Conservation (phyloP, 2,329 filamentous ascomycete genomes). For the Tolypocladium pustulatum region DNA sequence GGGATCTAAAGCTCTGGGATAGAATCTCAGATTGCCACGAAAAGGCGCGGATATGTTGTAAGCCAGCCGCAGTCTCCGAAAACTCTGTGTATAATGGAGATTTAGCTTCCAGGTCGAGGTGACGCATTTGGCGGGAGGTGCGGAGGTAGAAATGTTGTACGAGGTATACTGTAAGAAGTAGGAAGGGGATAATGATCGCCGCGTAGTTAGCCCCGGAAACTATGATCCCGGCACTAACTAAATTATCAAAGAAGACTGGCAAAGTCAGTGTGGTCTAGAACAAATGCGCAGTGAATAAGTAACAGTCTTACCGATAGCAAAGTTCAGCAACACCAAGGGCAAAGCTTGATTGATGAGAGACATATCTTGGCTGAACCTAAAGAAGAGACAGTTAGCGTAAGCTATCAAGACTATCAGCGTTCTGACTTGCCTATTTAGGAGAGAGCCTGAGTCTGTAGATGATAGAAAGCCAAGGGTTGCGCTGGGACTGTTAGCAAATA, state of each 20-base stretch:
- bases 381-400: not conserved
- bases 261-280: not conserved
- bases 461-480: slow-evolving; percentile 2
- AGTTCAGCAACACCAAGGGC: not conserved
- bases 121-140: slow-evolving; percentile 43
- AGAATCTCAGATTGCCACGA: slow-evolving; percentile 18
- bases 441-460: not conserved
- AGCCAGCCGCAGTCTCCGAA: slow-evolving; percentile 21
- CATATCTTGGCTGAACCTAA: slow-evolving; percentile 8
- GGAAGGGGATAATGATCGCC: slow-evolving; percentile 29
- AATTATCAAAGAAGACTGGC: not conserved
- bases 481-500: not conserved
- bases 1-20: slow-evolving; percentile 28
- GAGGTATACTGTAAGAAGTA: slow-evolving; percentile 7
- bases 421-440: slow-evolving; percentile 1
- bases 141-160: slow-evolving; percentile 24
- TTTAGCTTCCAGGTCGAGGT: slow-evolving; percentile 43
- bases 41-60: slow-evolving; percentile 15
- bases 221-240: slow-evolving; percentile 2
- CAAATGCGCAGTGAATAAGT: not conserved
- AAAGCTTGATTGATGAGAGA: slow-evolving; percentile 4
- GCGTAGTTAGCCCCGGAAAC: slow-evolving; percentile 2
- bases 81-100: slow-evolving; percentile 32
- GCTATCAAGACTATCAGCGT: not conserved
- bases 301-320: not conserved